These are phyloP conservation scores for Solanum rostratum DNA, from an alignment of 257 asterid genomes.

Conservation along the genomic window DNA sequence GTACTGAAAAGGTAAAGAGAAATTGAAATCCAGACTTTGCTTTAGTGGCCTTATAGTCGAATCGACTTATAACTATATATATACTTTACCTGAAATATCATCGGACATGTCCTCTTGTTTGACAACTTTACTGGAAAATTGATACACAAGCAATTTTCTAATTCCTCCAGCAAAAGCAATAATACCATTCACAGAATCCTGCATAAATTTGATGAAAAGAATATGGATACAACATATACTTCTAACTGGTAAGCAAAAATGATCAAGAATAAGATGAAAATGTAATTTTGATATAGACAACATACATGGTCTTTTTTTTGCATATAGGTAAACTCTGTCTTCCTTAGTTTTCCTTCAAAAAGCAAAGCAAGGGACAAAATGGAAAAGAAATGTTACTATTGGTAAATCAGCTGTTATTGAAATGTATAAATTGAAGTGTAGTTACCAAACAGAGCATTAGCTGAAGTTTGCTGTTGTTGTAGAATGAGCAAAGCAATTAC, in stretches of 20 bases:
- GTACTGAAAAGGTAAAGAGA: neutral
- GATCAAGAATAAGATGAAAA: neutral
- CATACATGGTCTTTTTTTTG: neutral
- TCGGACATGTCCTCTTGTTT: neutral
- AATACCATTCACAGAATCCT: neutral
- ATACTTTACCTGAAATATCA: neutral
- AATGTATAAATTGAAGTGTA: neutral
- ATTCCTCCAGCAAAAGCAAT: neutral
- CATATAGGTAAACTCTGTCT: neutral
- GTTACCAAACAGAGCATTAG: constrained; percentile 33
- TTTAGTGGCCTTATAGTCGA: too few relatives aligned
- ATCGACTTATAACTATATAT: too few relatives aligned
- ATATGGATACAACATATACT: neutral
- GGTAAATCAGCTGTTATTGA: neutral
- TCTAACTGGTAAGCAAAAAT: neutral
- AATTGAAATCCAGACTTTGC: too few relatives aligned
- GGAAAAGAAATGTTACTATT: neutral
- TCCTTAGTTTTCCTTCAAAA: neutral
- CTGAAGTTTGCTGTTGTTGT: constrained; percentile 8
- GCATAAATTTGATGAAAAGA: neutral
- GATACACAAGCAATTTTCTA: neutral
- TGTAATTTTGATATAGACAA: neutral
- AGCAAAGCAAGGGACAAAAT: neutral
- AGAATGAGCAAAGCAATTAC: neutral
- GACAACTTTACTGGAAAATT: neutral